Evolutionary conservation across 2,329 filamentous ascomycete genomes (phyloP), one percentile per base, ranked within the genome.

Genomic region (Pseudogymnoascus sp.): DNA sequence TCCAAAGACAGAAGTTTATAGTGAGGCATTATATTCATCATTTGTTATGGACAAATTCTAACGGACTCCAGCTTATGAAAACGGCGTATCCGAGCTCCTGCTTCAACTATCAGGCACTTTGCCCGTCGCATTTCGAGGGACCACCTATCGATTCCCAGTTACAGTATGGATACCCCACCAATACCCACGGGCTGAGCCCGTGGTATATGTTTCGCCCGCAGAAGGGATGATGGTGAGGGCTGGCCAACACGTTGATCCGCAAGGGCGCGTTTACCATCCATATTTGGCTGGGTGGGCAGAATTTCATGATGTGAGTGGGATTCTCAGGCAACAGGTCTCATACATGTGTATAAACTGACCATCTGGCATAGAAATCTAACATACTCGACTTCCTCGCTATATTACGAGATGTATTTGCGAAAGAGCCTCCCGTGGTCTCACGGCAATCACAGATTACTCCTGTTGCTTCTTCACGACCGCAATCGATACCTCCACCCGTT

Each of bases 241-340:
- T 0, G 94, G 94, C 0, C 94, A 99, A 73, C 92, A 99, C 78
- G 92, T 99, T 65, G 92, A 94, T 71, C 87, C 90, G 4, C 93
- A 97, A 71, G 94, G 94, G 25, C 88, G 90, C 73, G 85, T 97
- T 67, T 99, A 97, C 74, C 94, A 99, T 74, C 94, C 94, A 38
- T 99, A 97, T 74, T 79, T 99, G 56, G 90, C 91, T 33, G 87
- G 91, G 66, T 99, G 94, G 94, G 79, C 82, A 33, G 86, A 91
- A 68, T 93, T 90, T 69, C 94, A 90, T 89, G 91, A 96, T 84
- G 91, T 95, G 75, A 78, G 89, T 59, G 18, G 14, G n/a, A 42
- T 25, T 33, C 28, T 33, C 6, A 56, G 50, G 28, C 28, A 56
- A 18, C 28, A 56, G 28, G 10, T 56, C n/a, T 33, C n/a, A 42